A percentile compares a stretch with the other conserved stretches of the same genome.
These are phyloP conservation scores for Phlegmacium glaucopus DNA, from an alignment of 768 basidiomycete genomes.

Conservation along the genomic window DNA sequence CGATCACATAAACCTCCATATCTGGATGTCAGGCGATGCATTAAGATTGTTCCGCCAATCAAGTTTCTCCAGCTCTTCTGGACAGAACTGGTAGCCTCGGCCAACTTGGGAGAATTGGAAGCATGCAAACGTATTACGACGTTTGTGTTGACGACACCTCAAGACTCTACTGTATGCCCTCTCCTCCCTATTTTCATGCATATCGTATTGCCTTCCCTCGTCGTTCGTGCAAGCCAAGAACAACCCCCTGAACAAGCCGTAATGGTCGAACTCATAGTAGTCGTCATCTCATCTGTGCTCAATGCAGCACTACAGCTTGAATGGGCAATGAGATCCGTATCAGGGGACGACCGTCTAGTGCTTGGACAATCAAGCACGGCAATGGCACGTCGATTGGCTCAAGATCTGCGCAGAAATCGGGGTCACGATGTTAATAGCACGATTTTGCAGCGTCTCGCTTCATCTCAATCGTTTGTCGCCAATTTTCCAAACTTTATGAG, in stretches of 20 bases:
- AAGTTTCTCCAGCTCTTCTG: conserved; percentile 68
- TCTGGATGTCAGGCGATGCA: conserved; percentile 64
- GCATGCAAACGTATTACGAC: conserved; percentile 62
- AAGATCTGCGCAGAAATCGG: conserved; percentile 54
- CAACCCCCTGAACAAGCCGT: conserved; percentile 51
- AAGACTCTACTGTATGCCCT: conserved; percentile 47
- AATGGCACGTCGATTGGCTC: conserved; percentile 64
- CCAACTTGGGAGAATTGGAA: conserved; percentile 58
- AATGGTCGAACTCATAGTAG: conserved; percentile 61
- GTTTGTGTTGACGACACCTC: conserved; percentile 64
- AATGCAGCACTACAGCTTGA: conserved; percentile 70
- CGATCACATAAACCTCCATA: conserved; percentile 59
- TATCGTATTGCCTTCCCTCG: conserved; percentile 58
- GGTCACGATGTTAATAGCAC: conserved; percentile 45
- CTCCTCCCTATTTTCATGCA: conserved; percentile 74
- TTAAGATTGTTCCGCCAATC: conserved; percentile 53
- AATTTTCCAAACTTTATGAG: conserved; percentile 70
- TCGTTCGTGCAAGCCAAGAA: conserved; percentile 53
- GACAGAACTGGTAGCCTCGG: conserved; percentile 54
- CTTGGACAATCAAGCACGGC: conserved; percentile 62
- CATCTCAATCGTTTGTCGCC: conserved; percentile 62
- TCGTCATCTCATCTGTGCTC: conserved; percentile 60
- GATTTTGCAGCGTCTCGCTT: conserved; percentile 57
- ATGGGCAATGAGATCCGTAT: conserved; percentile 56
- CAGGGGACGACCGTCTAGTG: conserved; percentile 43